Percentiles rank a stretch among this genome's conserved stretches.
Evolutionary conservation across 805 yeast genomes (phyloP).

Genomic region (Starmerella vitae): DNA sequence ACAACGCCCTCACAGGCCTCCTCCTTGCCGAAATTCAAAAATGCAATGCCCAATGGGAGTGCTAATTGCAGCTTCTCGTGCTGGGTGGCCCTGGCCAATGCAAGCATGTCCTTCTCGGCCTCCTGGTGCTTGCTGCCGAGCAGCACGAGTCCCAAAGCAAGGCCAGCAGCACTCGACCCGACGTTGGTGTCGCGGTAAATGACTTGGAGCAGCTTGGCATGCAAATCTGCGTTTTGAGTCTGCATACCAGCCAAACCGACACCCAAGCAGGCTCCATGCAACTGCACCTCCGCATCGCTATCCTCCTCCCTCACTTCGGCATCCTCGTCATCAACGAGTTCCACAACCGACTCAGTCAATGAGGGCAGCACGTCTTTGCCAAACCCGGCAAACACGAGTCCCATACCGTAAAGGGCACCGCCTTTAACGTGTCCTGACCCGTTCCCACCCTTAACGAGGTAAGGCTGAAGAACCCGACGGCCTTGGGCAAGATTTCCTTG

Average conservation of each 20-base stretch:
- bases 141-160: slow-evolving; percentile 92
- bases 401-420: slow-evolving; percentile 86
- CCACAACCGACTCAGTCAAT: slow-evolving; percentile 38
- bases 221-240: slow-evolving; percentile 54
- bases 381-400: slow-evolving; percentile 90
- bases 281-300: slow-evolving; percentile 64
- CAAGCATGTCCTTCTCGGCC: slow-evolving; percentile 65
- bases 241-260: slow-evolving; percentile 97
- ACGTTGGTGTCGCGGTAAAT: slow-evolving; percentile 82
- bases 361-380: slow-evolving; percentile 71
- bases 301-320: slow-evolving; percentile 29
- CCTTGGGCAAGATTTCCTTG: slow-evolving; percentile 91
- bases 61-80: slow-evolving; percentile 93
- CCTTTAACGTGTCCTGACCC: slow-evolving; percentile 78
- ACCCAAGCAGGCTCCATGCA: slow-evolving; percentile 94
- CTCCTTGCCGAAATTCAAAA: slow-evolving; percentile 75
- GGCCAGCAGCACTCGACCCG: slow-evolving; percentile 92
- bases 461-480: slow-evolving; percentile 71
- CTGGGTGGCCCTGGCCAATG: slow-evolving; percentile 87
- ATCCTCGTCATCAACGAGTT: slow-evolving; percentile 35
- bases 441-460: slow-evolving; percentile 66
- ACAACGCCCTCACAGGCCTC: slow-evolving; percentile 62
- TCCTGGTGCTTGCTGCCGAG: slow-evolving; percentile 70
- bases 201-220: slow-evolving; percentile 70
- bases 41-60: slow-evolving; percentile 77